These are phyloP conservation scores for Stachybotrys elegans DNA, from an alignment of 2,329 filamentous ascomycete genomes.

Conservation along the genomic window DNA sequence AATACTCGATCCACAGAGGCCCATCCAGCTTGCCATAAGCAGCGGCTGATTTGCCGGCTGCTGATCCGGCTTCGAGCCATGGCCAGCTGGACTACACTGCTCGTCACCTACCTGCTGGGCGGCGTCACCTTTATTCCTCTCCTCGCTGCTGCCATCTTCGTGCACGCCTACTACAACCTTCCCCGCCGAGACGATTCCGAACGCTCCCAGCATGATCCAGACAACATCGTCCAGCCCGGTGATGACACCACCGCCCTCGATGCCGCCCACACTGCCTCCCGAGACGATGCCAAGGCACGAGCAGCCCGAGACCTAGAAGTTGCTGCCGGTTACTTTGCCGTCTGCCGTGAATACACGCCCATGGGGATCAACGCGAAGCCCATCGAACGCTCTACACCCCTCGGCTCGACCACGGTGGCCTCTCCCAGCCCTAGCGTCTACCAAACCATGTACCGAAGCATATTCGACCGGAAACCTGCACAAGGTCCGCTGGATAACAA, in stretches of 20 bases:
- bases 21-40: background rate
- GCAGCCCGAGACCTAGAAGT: slow-evolving; percentile 64
- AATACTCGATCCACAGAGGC: no score
- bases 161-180: slow-evolving; percentile 65
- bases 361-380: slow-evolving; percentile 91
- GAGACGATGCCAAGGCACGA: slow-evolving; percentile 55
- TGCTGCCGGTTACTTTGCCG: slow-evolving; percentile 89
- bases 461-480: slow-evolving; percentile 74
- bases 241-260: slow-evolving; percentile 64
- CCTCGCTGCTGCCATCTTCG: slow-evolving; percentile 53
- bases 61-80: slow-evolving; percentile 29
- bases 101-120: slow-evolving; percentile 77
- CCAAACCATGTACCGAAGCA: slow-evolving; percentile 94
- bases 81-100: slow-evolving; percentile 51
- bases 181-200: slow-evolving; percentile 45
- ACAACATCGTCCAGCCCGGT: slow-evolving; percentile 48
- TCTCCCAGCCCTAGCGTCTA: slow-evolving; percentile 90
- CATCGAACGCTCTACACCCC: slow-evolving; percentile 77
- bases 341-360: slow-evolving; percentile 86
- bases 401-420: slow-evolving; percentile 68
- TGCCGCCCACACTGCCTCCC: slow-evolving; percentile 51
- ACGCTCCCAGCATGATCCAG: slow-evolving; percentile 19
- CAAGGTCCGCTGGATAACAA: slow-evolving; percentile 42
- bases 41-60: no score
- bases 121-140: slow-evolving; percentile 85